These are phyloP conservation scores for Gossypium rotundifolium DNA, from an alignment of 345 rosid genomes.

Conservation along the genomic window DNA sequence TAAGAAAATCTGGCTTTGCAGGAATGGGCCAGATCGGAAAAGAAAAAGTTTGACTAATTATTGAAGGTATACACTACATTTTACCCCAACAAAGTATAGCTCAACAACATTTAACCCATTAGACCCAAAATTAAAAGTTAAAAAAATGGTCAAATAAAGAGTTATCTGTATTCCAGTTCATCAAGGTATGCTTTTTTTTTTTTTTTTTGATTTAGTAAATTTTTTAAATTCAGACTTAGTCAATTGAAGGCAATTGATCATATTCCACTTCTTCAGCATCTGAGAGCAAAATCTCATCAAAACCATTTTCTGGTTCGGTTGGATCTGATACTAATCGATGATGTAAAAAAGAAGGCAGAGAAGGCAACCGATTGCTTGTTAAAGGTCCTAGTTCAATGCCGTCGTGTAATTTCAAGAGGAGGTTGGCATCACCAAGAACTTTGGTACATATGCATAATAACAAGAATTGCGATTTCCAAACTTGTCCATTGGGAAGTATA, in stretches of 20 bases:
- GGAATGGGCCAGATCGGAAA: neutral
- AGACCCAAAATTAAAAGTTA: too few relatives aligned
- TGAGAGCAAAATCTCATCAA: constrained; percentile 40
- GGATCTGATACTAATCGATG: constrained; percentile 41
- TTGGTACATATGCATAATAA: constrained; percentile 62
- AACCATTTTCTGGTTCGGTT: constrained; percentile 46
- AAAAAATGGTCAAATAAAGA: too few relatives aligned
- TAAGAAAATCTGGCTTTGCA: neutral
- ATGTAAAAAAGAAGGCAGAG: constrained; percentile 67
- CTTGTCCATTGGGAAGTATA: constrained; percentile 77
- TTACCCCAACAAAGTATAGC: neutral
- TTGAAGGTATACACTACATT: neutral
- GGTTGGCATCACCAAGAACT: constrained; percentile 67
- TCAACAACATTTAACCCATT: neutral
- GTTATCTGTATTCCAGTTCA: too few relatives aligned
- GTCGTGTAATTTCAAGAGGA: constrained; percentile 51
- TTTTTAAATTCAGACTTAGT: constrained; percentile 67
- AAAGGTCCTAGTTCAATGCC: constrained; percentile 59
- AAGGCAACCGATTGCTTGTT: constrained; percentile 45
- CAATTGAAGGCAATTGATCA: constrained; percentile 81
- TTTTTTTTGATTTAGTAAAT: constrained; percentile 62
- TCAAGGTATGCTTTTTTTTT: too few relatives aligned
- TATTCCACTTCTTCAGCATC: constrained; percentile 65
- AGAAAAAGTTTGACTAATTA: neutral
- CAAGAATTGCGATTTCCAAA: constrained; percentile 71